A percentile compares a stretch with the other conserved stretches of the same genome.
phyloP scores from a whole-genome alignment of 1,139 yeast species.

The Debaryomyces sp. region DNA sequence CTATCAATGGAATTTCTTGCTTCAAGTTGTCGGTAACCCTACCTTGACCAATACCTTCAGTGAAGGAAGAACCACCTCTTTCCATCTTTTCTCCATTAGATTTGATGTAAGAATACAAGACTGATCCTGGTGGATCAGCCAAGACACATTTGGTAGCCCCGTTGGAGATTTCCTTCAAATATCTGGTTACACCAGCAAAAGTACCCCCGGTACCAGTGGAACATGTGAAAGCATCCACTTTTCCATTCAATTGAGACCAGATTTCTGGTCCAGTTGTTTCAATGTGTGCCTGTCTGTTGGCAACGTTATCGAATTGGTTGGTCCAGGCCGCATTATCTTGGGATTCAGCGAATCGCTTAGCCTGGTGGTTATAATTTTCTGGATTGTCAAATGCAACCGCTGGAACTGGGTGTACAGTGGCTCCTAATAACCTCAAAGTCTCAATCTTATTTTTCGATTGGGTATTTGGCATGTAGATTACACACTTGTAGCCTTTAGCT shows the following conservation, averaged over 20 bases:
- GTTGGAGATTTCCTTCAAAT: slow-evolving; percentile 64
- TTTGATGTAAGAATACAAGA: slow-evolving; percentile 74
- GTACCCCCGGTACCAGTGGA: slow-evolving; percentile 94
- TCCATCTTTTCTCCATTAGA: slow-evolving; percentile 63
- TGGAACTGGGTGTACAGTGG: slow-evolving; percentile 89
- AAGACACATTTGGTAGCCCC: slow-evolving; percentile 62
- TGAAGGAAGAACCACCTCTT: slow-evolving; percentile 80
- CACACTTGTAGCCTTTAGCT: slow-evolving; percentile 79
- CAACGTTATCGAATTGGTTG: slow-evolving; percentile 83
- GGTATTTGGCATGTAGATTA: slow-evolving; percentile 88
- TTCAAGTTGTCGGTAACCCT: slow-evolving; percentile 81
- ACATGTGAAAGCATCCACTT: slow-evolving; percentile 85
- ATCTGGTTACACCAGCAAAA: slow-evolving; percentile 80
- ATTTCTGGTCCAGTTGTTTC: slow-evolving; percentile 92
- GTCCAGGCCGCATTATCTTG: slow-evolving; percentile 87
- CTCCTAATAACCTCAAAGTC: slow-evolving; percentile 72
- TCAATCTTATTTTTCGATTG: slow-evolving; percentile 80
- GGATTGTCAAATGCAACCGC: slow-evolving; percentile 83
- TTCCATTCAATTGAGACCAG: slow-evolving; percentile 81
- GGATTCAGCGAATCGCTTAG: slow-evolving; percentile 76
- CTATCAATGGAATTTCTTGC: slow-evolving; percentile 68
- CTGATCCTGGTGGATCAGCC: slow-evolving; percentile 95
- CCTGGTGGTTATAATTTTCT: slow-evolving; percentile 81
- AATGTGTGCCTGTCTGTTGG: slow-evolving; percentile 87
- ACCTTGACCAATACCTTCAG: slow-evolving; percentile 97